phyloP scores from a whole-genome alignment of 202 grass and related monocot species.

The Panicum hallii region DNA sequence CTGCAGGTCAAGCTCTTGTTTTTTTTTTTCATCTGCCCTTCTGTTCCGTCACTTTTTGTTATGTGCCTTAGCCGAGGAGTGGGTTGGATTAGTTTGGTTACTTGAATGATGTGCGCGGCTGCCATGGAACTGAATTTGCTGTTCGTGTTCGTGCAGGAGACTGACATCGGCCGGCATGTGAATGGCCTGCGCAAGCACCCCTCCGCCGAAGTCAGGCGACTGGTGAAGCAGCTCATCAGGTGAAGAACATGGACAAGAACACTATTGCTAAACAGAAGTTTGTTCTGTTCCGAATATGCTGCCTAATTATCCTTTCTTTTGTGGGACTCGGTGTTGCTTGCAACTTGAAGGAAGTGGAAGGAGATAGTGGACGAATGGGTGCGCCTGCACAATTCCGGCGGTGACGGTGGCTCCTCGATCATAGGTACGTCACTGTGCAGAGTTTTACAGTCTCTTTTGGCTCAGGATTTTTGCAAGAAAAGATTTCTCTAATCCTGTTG shows the following conservation, averaged over 20 bases:
- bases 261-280: background rate
- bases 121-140: slow-evolving; percentile 4
- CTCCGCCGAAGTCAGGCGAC: slow-evolving; percentile 56
- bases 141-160: slow-evolving; percentile 44
- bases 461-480: slow-evolving; percentile 19
- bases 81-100: too few relatives aligned
- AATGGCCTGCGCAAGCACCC: slow-evolving; percentile 66
- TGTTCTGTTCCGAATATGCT: slow-evolving; percentile 8
- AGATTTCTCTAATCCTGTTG: background rate
- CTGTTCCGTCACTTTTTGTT: background rate
- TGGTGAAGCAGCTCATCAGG: slow-evolving; percentile 76
- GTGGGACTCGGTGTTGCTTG: slow-evolving; percentile 35
- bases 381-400: slow-evolving; percentile 54
- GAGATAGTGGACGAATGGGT: slow-evolving; percentile 65
- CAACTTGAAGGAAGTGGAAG: slow-evolving; percentile 84
- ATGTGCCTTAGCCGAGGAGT: too few relatives aligned
- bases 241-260: slow-evolving; percentile 36
- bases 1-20: slow-evolving; percentile 50
- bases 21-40: background rate
- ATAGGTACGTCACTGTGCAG: slow-evolving; percentile 48
- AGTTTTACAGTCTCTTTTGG: slow-evolving; percentile 13
- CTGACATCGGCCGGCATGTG: slow-evolving; percentile 71
- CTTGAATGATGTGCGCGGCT: background rate
- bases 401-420: slow-evolving; percentile 48
- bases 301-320: slow-evolving; percentile 35